Base-by-base conservation (phyloP, 1,139 yeast genomes). In the Ogataea hybrid region DNA sequence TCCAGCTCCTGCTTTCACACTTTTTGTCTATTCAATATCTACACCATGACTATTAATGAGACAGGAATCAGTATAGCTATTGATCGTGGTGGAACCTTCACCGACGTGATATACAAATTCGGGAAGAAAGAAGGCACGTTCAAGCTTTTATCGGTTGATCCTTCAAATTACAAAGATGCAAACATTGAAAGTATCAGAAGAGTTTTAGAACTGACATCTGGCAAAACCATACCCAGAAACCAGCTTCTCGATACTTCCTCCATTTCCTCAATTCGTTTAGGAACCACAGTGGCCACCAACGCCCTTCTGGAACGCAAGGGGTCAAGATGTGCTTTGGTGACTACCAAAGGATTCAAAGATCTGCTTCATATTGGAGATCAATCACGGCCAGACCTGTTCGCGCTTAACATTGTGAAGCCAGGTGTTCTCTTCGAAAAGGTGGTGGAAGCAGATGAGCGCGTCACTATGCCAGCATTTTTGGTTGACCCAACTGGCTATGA, bases 101-200 rank as follows among this genome's bases (percentile, higher is more conserved):
- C 95, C 6, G 96, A 88, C 15, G 28, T 18, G 28, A 30, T 59
- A 56, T 75, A 49, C 72, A 79, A 60, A 67, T 64, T 43, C 69
- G 63, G 30, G 69, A 69, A 21, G 18, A 25, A 32, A 69, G 63
- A 88, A 62, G 21, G 65, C 88, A 30, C 20, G 35, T 37, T 16
- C 55, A 89, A 89, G 62, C 66, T 89, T 29, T 69, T 89, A 22
- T 86, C 96, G 1, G 96, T 84, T 7, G 96, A 89, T 59, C 95
- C 96, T 0, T 68, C 73, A 32, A 88, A 89, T 65, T 89, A 89
- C 59, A 66, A 70, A 5, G 97, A 89, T 69, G 96, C 97, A 1
- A 95, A 95, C 5, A 71, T 90, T 9, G 97, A 89, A 64, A 97
- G 96, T 5, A 86, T 89, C 35, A 70, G 97, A 48, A 67, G 95